Base-by-base conservation (phyloP, 768 basidiomycete species). In the Leccinum incarnatum region DNA sequence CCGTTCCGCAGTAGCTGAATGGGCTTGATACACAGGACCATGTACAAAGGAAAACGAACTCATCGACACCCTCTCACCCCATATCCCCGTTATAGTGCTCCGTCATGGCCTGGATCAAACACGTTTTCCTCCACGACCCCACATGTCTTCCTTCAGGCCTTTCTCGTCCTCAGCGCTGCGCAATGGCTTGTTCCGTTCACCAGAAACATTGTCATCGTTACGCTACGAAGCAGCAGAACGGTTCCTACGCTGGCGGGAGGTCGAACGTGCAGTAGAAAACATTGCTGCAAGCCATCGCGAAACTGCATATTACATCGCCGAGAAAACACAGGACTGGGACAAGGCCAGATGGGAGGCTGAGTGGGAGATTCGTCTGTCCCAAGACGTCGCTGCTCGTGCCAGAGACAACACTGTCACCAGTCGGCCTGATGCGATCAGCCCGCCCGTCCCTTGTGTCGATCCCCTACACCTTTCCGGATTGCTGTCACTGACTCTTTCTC, bases 161-260 rank as follows among this genome's bases (percentile, higher is more conserved):
- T 60, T 75, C 4, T 79, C 83, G 1, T 65, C 80, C 2, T 67
- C 77, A 8, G 78, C 83, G 1, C 77, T 90, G 10, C 82, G 87
- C 12, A 69, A 69, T 29, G 85, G 84, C 11, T 73, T 90, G 12
- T 88, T 90, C 71, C 83, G 79, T 60, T 82, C 84, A 1, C 86
- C 87, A 0, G 85, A 84, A 58, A 85, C 79, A 0, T 76, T 89
- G 11, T 75, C 78, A 1, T 67, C 76, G 1, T 75, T 90, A 30
- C 81, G 89, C 34, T 75, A 72, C 17, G 88, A 89, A 69, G 87
- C 87, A 0, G 78, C 83, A 0, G 86, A 88, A 57, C 80, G 88
- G 19, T 90, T 89, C 70, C 69, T 89, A 56, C 80, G 82, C 30
- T 90, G 88, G 88, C 76, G 86, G 32, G 88, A 89, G 67, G 81